phyloP scores from a whole-genome alignment of 2,329 filamentous ascomycete species.

The Cytospora paraplurivora region DNA sequence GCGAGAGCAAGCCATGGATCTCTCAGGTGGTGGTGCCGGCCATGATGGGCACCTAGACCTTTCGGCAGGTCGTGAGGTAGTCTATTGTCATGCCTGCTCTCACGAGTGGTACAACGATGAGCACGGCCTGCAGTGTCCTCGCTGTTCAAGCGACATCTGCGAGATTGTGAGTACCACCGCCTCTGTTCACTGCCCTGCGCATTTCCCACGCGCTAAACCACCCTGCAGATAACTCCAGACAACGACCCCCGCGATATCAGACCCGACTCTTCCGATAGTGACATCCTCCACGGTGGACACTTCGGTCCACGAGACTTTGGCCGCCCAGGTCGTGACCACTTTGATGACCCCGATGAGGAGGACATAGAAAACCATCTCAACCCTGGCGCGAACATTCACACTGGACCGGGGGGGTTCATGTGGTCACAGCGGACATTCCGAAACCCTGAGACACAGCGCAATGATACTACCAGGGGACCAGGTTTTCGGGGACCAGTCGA shows the following conservation, averaged over 20 bases:
- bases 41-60: conserved; percentile 49
- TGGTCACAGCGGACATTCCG: conserved; percentile 41
- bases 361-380: conserved; percentile 55
- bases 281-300: conserved; percentile 6
- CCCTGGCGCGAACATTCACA: conserved; percentile 31
- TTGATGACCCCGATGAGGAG: conserved; percentile 52
- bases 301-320: conserved; percentile 15
- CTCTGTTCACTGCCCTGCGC: not conserved
- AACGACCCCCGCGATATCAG: conserved; percentile 62
- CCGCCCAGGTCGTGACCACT: conserved; percentile 33
- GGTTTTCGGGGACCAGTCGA: conserved; percentile 26
- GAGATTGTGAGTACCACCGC: conserved; percentile 71
- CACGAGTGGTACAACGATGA: conserved; percentile 80
- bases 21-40: conserved; percentile 19
- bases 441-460: conserved; percentile 13
- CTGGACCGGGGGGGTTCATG: conserved; percentile 45
- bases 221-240: conserved; percentile 51
- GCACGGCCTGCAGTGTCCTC: conserved; percentile 69
- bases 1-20: conserved; percentile 38
- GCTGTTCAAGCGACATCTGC: conserved; percentile 76
- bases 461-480: conserved; percentile 7
- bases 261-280: conserved; percentile 34
- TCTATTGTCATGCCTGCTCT: conserved; percentile 82
- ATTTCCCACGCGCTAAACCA: conserved; percentile 27
- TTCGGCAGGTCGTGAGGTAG: conserved; percentile 63